phyloP scores from a whole-genome alignment of 1,284 basidiomycete species.

The Cutaneotrichosporon arboriforme region DNA sequence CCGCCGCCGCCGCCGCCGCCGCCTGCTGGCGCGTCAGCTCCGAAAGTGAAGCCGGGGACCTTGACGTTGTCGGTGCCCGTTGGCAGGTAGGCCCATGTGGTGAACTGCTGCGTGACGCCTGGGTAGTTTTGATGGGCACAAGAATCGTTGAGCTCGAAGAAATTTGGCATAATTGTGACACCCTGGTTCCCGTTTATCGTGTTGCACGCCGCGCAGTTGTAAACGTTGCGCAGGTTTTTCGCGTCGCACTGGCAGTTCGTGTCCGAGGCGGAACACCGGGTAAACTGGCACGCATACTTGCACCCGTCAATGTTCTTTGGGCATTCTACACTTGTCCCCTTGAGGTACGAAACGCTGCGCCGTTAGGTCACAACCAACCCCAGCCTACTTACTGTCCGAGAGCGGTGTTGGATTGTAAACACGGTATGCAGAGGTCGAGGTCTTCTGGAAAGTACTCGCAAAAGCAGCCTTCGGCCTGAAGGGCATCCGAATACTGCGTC shows the following conservation, averaged over 20 bases:
- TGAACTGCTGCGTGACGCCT: conserved; percentile 30
- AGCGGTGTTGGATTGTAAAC: conserved; percentile 40
- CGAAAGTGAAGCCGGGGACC: conserved; percentile 41
- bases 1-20: conserved; percentile 47
- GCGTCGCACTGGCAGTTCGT: conserved; percentile 41
- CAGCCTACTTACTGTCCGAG: conserved; percentile 23
- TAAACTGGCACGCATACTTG: conserved; percentile 39
- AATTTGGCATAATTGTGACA: conserved; percentile 17
- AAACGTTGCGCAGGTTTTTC: conserved; percentile 43
- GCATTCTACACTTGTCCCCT: conserved; percentile 32
- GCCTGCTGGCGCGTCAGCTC: too few relatives aligned
- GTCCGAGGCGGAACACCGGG: conserved; percentile 36
- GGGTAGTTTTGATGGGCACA: conserved; percentile 42
- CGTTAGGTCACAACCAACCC: background rate
- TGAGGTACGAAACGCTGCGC: conserved; percentile 23
- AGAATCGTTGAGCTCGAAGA: conserved; percentile 40
- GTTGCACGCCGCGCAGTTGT: conserved; percentile 48
- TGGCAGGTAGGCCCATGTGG: conserved; percentile 25
- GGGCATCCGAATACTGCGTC: conserved; percentile 23
- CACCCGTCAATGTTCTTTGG: conserved; percentile 24
- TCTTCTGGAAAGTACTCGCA: conserved; percentile 40
- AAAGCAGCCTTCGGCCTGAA: conserved; percentile 43
- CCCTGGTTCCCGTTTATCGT: conserved; percentile 42
- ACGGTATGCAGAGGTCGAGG: conserved; percentile 34
- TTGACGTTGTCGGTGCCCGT: conserved; percentile 29